A percentile compares a stretch with the other conserved stretches of the same genome.
These are phyloP conservation scores for Saksenaea oblongispora DNA, from an alignment of 371 early-diverging fungal genomes.

Conservation along the genomic window DNA sequence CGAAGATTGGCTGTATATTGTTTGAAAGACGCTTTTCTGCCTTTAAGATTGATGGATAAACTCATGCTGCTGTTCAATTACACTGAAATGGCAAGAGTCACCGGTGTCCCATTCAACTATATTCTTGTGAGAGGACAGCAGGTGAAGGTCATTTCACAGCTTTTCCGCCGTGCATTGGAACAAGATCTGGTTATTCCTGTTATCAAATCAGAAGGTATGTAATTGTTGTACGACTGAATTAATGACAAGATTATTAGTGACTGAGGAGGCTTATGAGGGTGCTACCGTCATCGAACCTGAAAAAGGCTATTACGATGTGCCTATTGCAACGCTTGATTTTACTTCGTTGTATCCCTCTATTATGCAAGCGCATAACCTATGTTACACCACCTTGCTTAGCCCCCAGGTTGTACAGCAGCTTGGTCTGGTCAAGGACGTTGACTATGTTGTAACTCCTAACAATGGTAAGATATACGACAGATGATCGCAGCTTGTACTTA, in stretches of 20 bases:
- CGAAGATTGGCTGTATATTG: conserved; percentile 99
- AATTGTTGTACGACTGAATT: not conserved
- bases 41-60: conserved; percentile 95
- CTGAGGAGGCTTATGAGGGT: conserved; percentile 96
- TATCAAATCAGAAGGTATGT: conserved; percentile 72
- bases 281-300: conserved; percentile 99
- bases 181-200: conserved; percentile 94
- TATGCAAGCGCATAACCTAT: conserved; percentile 99
- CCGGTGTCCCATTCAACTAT: conserved; percentile 97
- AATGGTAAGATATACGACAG: conserved; percentile 51
- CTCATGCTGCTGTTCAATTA: conserved; percentile 98
- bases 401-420: conserved; percentile 60
- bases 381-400: conserved; percentile 95
- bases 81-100: conserved; percentile 99
- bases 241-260: conserved; percentile 35
- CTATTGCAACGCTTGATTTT: conserved; percentile 99
- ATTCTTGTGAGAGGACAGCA: conserved; percentile 96
- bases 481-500: not conserved
- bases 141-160: conserved; percentile 97
- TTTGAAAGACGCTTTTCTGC: conserved; percentile 98
- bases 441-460: conserved; percentile 90
- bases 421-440: conserved; percentile 72
- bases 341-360: conserved; percentile 99
- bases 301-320: conserved; percentile 95
- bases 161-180: conserved; percentile 89